Base-by-base conservation (phyloP, 2,329 filamentous ascomycete genomes). In the Talaromyces funiculosus region DNA sequence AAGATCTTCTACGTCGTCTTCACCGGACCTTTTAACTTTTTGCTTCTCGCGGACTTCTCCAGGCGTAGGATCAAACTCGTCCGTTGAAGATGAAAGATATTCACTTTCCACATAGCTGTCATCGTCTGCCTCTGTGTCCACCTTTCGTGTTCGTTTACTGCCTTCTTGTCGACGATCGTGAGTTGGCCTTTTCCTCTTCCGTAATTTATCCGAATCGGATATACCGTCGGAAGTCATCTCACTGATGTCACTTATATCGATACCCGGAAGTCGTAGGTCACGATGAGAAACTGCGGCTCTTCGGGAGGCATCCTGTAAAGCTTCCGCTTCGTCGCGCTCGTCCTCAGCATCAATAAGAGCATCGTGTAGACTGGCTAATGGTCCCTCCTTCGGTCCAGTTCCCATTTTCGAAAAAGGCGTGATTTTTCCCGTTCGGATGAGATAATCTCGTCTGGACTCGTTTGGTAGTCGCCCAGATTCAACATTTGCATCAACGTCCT, bases 381-480 rank as follows among this genome's bases (percentile, higher is more conserved):
- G 81, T 3, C 83, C 85, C 29, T 84, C 79, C 3, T 81, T 69
- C 24, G 69, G 81, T 1, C 86, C 81, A 14, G 84, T 82, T 26
- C 86, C 86, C 67, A 96, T 84, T 64, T 88, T 90, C 7, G 92
- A 90, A 69, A 99, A 99, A 0, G 94, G 94, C 0, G 94, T 99
- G 66, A 99, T 97, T 76, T 97, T 97, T 63, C 94, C 94, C 0
- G 93, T 99, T 29, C 94, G 86, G 53, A 99, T 94, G 51, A 99
- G 83, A 71, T 90, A 99, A 51, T 96, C 92, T 55, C 92, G 85
- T 63, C 90, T 86, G 24, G 84, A 91, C 77, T 97, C 94, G 62
- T 90, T 90, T 1, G 90, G 86, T 60, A 93, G 76, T 58, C 84
- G 85, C 61, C 76, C 78, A 4, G 75, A 68, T 26, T 79, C 76